Conservation (phyloP, 2,329 filamentous ascomycete species). For the Exophiala xenobiotica region DNA sequence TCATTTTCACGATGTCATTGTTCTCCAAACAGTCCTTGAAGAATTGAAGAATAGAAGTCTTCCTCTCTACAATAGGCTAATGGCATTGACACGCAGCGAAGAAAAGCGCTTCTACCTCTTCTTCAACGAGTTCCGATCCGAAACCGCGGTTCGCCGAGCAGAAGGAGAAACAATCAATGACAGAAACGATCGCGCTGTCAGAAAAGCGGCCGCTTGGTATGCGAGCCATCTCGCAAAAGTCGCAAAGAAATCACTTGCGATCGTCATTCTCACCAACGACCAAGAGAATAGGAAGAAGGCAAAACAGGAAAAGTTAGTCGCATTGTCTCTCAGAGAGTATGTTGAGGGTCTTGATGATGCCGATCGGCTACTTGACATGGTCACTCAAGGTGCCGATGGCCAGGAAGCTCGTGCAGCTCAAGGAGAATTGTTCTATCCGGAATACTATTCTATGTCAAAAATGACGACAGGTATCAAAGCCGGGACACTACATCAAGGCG, state of each 20-base stretch:
- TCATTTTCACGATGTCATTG: slow-evolving; percentile 94
- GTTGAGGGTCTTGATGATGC: slow-evolving; percentile 81
- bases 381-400: slow-evolving; percentile 73
- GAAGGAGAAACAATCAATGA: slow-evolving; percentile 89
- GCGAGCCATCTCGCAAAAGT: slow-evolving; percentile 70
- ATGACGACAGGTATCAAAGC: slow-evolving; percentile 92
- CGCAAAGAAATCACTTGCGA: slow-evolving; percentile 62
- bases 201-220: slow-evolving; percentile 87
- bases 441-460: slow-evolving; percentile 84
- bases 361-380: slow-evolving; percentile 87
- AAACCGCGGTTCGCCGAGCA: slow-evolving; percentile 78
- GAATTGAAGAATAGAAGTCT: slow-evolving; percentile 91
- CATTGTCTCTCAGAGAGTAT: slow-evolving; percentile 70
- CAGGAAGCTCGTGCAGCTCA: slow-evolving; percentile 64
- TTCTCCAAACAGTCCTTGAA: slow-evolving; percentile 93
- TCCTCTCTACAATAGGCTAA: slow-evolving; percentile 89
- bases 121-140: slow-evolving; percentile 95
- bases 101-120: slow-evolving; percentile 98
- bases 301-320: slow-evolving; percentile 69
- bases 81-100: slow-evolving; percentile 88
- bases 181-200: slow-evolving; percentile 88
- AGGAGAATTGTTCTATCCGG: slow-evolving; percentile 75
- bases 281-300: slow-evolving; percentile 82
- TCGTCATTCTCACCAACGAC: slow-evolving; percentile 95
- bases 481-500: slow-evolving; percentile 86